These are phyloP conservation scores for Ophiostoma quercus DNA, from an alignment of 2,329 filamentous ascomycete species.

Conservation along the genomic window DNA sequence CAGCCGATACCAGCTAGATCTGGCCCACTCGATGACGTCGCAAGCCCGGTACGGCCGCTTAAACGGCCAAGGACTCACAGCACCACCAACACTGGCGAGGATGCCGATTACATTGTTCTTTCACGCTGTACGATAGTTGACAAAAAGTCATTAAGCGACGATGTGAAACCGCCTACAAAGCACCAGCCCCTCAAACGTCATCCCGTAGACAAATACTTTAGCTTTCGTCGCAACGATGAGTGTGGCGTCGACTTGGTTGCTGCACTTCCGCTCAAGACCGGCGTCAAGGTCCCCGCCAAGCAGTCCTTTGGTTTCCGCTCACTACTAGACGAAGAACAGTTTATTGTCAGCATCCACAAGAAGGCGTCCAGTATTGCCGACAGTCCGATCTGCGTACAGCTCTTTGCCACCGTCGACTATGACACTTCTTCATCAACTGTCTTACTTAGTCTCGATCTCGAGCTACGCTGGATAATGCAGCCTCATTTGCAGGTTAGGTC, in stretches of 20 bases:
- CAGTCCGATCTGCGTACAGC: background rate
- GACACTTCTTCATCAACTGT: background rate
- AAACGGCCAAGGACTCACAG: background rate
- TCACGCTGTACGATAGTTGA: conserved; percentile 4
- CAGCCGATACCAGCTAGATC: background rate
- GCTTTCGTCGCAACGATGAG: background rate
- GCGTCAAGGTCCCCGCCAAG: background rate
- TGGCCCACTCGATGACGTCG: background rate
- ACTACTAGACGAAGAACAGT: background rate
- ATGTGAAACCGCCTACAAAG: background rate
- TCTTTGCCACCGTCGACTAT: background rate
- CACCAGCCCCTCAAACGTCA: background rate
- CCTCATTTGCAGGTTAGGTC: conserved; percentile 22
- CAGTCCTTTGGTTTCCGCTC: background rate
- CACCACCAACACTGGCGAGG: background rate
- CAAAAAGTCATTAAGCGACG: background rate
- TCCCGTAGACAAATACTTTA: background rate
- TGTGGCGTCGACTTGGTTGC: background rate
- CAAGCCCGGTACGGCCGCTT: background rate
- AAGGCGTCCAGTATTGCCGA: background rate
- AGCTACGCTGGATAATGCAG: conserved; percentile 34
- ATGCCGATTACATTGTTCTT: background rate
- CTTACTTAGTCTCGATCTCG: conserved; percentile 26
- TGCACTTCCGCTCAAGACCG: background rate
- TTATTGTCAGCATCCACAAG: background rate